phyloP scores from a whole-genome alignment of 2,329 filamentous ascomycete species.

The Epicoccum sorghinum region DNA sequence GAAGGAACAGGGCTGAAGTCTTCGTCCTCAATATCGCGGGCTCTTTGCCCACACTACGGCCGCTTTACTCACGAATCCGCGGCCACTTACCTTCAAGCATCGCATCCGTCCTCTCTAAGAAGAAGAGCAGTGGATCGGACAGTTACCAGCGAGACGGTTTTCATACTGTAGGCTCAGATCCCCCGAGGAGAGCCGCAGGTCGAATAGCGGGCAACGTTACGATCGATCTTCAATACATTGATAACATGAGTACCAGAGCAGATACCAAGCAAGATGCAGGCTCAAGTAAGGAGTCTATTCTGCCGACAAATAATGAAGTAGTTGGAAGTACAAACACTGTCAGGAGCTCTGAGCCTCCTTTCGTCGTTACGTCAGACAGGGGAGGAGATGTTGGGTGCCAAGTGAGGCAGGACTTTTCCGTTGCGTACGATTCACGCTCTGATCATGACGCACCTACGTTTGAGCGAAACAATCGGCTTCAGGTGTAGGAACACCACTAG shows the following conservation, averaged over 20 bases:
- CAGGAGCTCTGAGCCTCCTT: not conserved
- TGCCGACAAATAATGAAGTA: not conserved
- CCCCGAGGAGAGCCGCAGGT: not conserved
- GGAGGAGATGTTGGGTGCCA: not conserved
- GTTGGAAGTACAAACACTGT: not conserved
- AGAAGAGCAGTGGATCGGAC: not conserved
- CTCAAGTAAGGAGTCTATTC: not conserved
- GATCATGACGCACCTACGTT: not conserved
- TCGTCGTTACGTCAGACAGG: not conserved
- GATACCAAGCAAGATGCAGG: not conserved
- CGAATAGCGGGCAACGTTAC: not conserved
- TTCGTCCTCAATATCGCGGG: conserved; percentile 39
- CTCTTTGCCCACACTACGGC: conserved; percentile 44
- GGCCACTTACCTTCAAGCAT: not conserved
- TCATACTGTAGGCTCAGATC: not conserved
- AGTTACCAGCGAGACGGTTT: not conserved
- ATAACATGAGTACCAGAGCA: not conserved
- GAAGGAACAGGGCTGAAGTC: not conserved
- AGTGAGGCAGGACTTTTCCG: not conserved
- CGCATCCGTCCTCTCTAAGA: not conserved
- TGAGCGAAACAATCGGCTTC: not conserved
- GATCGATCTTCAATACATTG: not conserved
- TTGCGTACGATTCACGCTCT: not conserved
- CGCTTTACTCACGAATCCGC: conserved; percentile 9
- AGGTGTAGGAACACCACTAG: not conserved